Percentiles rank a stretch among this genome's conserved stretches.
Conservation (phyloP, 345 rosid species). For the Excoecaria cochinchinensis region DNA sequence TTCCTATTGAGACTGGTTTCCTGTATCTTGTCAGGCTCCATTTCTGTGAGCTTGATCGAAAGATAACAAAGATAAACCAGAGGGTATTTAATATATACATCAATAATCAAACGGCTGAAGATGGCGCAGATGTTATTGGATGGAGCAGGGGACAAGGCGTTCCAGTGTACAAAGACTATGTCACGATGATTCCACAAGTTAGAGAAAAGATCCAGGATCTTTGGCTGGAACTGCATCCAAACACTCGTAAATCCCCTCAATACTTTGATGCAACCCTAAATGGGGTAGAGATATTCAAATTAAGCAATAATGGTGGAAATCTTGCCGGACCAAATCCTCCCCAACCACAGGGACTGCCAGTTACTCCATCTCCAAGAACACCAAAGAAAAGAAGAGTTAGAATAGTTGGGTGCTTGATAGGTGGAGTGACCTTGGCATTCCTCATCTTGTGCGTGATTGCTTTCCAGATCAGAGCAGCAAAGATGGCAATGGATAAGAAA, state of each 20-base stretch:
- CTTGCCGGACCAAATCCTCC: slow-evolving; percentile 15
- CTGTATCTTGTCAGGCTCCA: slow-evolving; percentile 21
- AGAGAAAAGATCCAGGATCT: slow-evolving; percentile 9
- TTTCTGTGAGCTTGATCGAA: slow-evolving; percentile 12
- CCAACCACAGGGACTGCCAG: not conserved
- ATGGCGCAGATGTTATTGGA: slow-evolving; percentile 1
- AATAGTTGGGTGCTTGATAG: not conserved
- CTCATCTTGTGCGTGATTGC: not conserved
- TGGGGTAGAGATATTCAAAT: slow-evolving; percentile 21
- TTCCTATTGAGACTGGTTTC: slow-evolving; percentile 15
- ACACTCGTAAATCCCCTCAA: not conserved
- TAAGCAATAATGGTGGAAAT: slow-evolving; percentile 12
- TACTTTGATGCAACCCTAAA: slow-evolving; percentile 8
- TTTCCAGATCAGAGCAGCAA: not conserved
- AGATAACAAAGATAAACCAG: not conserved
- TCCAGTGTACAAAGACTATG: slow-evolving; percentile 18
- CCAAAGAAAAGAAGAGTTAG: not conserved
- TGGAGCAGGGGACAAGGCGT: slow-evolving; percentile 13
- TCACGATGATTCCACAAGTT: not conserved
- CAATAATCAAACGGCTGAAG: slow-evolving; percentile 12
- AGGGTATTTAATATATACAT: slow-evolving; percentile 10
- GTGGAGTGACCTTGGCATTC: not conserved
- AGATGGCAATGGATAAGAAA: not conserved
- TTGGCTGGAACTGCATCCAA: slow-evolving; percentile 9
- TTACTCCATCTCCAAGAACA: not conserved